Percentiles rank a stretch among this genome's conserved stretches.
phyloP scores from a whole-genome alignment of 495 filamentous ascomycete species.

The Acidiella bohemica region DNA sequence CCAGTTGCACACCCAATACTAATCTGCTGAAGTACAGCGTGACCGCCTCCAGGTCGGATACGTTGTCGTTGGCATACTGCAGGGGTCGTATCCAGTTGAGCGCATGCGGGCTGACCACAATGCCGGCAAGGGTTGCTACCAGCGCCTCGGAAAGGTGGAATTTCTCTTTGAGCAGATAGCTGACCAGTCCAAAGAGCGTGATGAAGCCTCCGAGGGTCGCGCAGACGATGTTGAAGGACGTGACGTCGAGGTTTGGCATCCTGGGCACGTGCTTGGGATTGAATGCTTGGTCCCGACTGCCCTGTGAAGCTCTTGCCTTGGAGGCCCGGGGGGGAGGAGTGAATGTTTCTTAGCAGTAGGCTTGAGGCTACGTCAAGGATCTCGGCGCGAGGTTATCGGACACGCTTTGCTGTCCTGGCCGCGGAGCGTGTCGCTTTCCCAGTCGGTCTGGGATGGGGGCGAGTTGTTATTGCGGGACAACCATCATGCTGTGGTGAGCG shows the following conservation, averaged over 20 bases:
- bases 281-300: neutral
- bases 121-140: conserved; percentile 68
- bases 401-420: too few relatives aligned
- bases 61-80: conserved; percentile 56
- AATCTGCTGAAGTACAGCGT: conserved; percentile 78
- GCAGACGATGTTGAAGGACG: conserved; percentile 43
- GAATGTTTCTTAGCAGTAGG: too few relatives aligned
- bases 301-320: neutral
- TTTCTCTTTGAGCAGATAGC: conserved; percentile 76
- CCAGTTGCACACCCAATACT: conserved; percentile 81
- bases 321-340: neutral
- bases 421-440: too few relatives aligned
- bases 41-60: conserved; percentile 44
- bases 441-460: too few relatives aligned
- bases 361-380: too few relatives aligned
- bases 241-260: neutral
- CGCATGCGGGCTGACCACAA: conserved; percentile 64
- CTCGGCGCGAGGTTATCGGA: conserved; percentile 9
- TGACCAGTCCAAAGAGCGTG: conserved; percentile 74
- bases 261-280: neutral
- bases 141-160: conserved; percentile 87
- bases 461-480: too few relatives aligned
- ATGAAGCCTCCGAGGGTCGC: conserved; percentile 78
- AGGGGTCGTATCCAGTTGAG: conserved; percentile 64
- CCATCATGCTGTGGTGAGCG: too few relatives aligned